Evolutionary conservation across 108 stramenopile genomes (phyloP).

Genomic region (Nannochloropsis oceanica): DNA sequence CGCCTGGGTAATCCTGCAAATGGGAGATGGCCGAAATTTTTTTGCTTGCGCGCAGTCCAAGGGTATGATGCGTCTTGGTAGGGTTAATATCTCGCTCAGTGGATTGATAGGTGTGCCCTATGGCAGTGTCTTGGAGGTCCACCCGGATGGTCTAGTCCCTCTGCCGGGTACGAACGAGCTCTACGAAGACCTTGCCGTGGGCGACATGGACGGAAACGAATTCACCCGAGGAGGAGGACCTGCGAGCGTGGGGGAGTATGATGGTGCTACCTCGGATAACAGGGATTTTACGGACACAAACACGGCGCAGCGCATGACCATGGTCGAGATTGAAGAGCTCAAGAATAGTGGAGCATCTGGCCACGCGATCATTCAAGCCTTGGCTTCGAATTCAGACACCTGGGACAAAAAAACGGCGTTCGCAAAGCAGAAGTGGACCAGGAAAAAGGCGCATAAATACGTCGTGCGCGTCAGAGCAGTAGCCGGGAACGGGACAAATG

Average conservation of each 20-base stretch:
- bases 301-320: constrained; percentile 33
- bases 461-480: neutral
- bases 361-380: constrained; percentile 28
- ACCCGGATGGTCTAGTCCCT: neutral
- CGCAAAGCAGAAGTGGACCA: constrained; percentile 36
- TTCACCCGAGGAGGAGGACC: neutral
- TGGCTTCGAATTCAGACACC: constrained; percentile 33
- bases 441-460: constrained; percentile 38
- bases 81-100: neutral
- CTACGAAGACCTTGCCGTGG: neutral
- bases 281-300: constrained; percentile 34
- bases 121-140: neutral
- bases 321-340: constrained; percentile 30
- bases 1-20: neutral
- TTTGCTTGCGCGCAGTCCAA: neutral
- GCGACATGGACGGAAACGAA: neutral
- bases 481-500: neutral
- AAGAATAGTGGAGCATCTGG: constrained; percentile 21
- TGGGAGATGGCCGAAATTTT: neutral
- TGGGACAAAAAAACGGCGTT: constrained; percentile 35
- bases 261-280: constrained; percentile 24
- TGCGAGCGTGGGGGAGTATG: neutral
- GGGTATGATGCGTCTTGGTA: neutral
- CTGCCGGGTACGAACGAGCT: neutral
- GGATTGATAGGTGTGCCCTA: neutral